Evolutionary conservation across 179 eudicot species (phyloP).

Genomic region (Nepenthes alata): DNA sequence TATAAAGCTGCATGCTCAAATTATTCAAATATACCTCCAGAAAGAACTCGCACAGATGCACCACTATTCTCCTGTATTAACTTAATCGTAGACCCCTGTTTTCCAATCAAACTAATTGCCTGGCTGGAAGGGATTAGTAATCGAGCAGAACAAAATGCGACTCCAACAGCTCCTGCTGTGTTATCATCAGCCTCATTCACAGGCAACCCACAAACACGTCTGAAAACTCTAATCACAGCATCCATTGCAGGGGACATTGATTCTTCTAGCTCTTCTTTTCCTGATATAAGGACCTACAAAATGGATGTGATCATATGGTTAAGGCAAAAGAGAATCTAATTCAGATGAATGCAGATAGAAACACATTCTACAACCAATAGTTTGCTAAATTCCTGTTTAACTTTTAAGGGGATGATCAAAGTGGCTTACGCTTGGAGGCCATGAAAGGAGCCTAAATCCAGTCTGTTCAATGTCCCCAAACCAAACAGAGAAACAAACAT

Average conservation of each 20-base stretch:
- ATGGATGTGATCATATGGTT: too few relatives aligned
- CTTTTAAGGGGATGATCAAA: too few relatives aligned
- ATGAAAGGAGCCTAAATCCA: too few relatives aligned
- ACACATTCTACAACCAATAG: too few relatives aligned
- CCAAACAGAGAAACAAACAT: too few relatives aligned
- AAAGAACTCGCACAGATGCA: constrained; percentile 63
- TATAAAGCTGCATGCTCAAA: too few relatives aligned
- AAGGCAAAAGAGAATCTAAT: neutral
- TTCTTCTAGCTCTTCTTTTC: constrained; percentile 69
- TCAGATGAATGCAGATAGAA: too few relatives aligned
- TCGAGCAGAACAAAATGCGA: constrained; percentile 58
- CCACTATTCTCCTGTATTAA: constrained; percentile 62
- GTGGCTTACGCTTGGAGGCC: too few relatives aligned
- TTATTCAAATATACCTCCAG: constrained; percentile 35
- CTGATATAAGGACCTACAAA: constrained; percentile 62
- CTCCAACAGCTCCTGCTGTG: constrained; percentile 29
- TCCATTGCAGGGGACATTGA: constrained; percentile 82
- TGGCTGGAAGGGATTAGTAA: constrained; percentile 62
- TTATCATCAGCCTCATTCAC: constrained; percentile 37
- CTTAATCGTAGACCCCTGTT: constrained; percentile 68
- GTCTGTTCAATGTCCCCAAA: too few relatives aligned
- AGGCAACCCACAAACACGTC: constrained; percentile 57
- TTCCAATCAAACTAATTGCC: constrained; percentile 68
- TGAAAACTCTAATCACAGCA: constrained; percentile 68
- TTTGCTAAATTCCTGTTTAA: too few relatives aligned